Base-by-base conservation (phyloP, 225 moss, liverwort and hornwort genomes). In the Lunularia cruciata region DNA sequence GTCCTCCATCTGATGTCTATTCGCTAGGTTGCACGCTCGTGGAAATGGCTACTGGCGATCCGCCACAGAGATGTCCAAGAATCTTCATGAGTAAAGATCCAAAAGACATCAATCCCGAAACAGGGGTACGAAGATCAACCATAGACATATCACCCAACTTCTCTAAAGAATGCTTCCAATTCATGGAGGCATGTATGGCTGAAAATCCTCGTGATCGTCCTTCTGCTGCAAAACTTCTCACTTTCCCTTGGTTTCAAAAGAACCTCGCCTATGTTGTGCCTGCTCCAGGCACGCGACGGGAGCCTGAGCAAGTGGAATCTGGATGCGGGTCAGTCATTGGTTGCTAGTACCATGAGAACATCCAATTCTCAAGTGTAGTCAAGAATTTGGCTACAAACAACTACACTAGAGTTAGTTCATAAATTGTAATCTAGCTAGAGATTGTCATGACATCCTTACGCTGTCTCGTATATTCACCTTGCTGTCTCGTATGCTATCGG, bases 21-120 rank as follows among this genome's bases (percentile, higher is more conserved):
- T 76, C 81, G 1, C 25, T 81, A 8, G 81, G 81, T 18, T 81
- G 81, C 30, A 68, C 66, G 0, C 23, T 81, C 5, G 76, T 76
- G 57, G 81, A 76, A 63, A 81, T 76, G 81, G 68, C 68, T 8
- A 69, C 69, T 1, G 81, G 81, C 27, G 19, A 22, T 0, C 81
- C 81, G 0, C 81, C 81, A 20, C 6, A 42, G 31, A 62, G 67
- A 3, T 47, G 8, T n/a, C 77, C 74, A 0, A 48, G 19, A 54
- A 66, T 82, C 28, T 69, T 15, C 40, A 39, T 8, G 4, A 42
- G 38, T 31, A n/a, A 27, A 3, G 55, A 69, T 40, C 48, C 49
- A 0, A 30, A 16, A 20, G 68, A 68, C 23, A 23, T 53, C 5
- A 52, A 68, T 54, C 34, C 52, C 1, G 14, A 15, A 3, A 68